Evolutionary conservation across 495 filamentous ascomycete species (phyloP), one percentile per base, ranked within the genome.

Genomic region (Trichoderma asperelloides): DNA sequence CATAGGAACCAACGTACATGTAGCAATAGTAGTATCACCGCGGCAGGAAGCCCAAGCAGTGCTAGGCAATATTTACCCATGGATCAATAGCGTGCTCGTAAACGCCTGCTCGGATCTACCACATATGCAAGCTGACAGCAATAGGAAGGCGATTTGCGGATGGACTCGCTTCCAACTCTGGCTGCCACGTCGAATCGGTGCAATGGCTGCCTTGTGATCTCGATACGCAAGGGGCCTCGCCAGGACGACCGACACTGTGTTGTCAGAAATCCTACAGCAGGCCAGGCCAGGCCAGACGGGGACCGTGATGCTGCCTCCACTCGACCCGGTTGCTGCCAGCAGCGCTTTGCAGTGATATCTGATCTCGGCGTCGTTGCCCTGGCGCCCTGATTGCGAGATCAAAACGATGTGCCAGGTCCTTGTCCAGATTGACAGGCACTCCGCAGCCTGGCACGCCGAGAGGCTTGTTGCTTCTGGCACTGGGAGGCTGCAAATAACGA

Each of bases 211-310:
- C 25, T 60, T 60, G 23, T 55, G 49, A 55, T 55, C 49, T 55
- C 49, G 49, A 55, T 55, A 55, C 49, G 49, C 49, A 55, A 55
- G 49, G 49, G 49, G n/a, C 11, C 49, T 55, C 33, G 41, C 41
- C 49, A 21, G 18, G 43, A n/a, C 43, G 43, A 12, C 43, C 43
- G 13, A 16, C 43, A 37, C 43, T 47, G 43, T 47, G 49, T 25
- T n/a, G 49, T 21, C 43, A 51, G 47, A n/a, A n/a, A 21, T 51
- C 16, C 49, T 2, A 25, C n/a, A 55, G n/a, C 25, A 55, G 4
- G 13, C 13, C 43, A 47, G n/a, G 16, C 23, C 25, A 60, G 8
- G 55, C 1, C n/a, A 1, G 25, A 30, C 3, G 23, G 55, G 55
- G 25, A 0, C 3, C 18, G 23, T 60, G 23, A 27, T 28, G 15